A percentile compares a stretch with the other conserved stretches of the same genome.
Evolutionary conservation across 1,284 basidiomycete species (phyloP).

Genomic region (Rhizoctonia solani): DNA sequence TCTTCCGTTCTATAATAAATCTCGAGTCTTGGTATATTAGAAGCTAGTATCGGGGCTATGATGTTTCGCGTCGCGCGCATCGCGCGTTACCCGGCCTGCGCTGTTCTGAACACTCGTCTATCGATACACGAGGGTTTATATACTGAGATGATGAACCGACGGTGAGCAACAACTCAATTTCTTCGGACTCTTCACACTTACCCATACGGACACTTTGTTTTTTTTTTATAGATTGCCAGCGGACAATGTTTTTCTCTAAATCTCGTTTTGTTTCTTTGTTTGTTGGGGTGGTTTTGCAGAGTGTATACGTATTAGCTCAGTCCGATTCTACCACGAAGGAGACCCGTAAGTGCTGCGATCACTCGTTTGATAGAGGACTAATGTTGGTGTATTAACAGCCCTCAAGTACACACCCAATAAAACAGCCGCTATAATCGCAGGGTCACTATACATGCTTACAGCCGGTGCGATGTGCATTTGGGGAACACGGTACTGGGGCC

Average conservation of each 20-base stretch:
- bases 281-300: neutral
- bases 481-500: neutral
- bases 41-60: neutral
- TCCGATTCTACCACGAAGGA: neutral
- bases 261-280: neutral
- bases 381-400: neutral
- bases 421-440: slow-evolving; percentile 9
- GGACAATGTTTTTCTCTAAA: neutral
- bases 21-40: neutral
- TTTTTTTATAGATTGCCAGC: neutral
- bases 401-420: slow-evolving; percentile 16
- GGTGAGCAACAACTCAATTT: neutral
- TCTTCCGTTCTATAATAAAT: too few species aligned
- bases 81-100: neutral
- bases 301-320: neutral
- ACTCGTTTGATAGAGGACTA: neutral
- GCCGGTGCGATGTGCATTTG: neutral
- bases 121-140: neutral
- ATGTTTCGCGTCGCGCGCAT: neutral
- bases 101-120: neutral
- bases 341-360: neutral
- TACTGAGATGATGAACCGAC: neutral
- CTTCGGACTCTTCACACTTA: neutral
- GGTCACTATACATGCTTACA: neutral
- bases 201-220: neutral